Conservation (phyloP, 805 yeast species). For the Kodamaea kakaduensis region DNA sequence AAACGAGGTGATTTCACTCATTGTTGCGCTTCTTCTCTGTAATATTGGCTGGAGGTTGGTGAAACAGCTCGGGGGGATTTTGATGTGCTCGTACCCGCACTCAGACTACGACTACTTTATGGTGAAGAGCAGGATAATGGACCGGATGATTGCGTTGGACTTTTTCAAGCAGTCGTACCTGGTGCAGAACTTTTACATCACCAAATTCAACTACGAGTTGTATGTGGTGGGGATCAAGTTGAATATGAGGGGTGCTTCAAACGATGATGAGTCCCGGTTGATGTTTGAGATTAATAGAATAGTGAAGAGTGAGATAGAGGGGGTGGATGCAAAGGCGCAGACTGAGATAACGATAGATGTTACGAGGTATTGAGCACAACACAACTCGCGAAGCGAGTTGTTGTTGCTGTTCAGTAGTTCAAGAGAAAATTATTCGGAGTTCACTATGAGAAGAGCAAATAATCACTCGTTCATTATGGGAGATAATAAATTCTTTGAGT, state of each 20-base stretch:
- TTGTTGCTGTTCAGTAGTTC: too few species aligned
- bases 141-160: conserved; percentile 45
- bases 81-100: conserved; percentile 52
- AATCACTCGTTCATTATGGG: too few species aligned
- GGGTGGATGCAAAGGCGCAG: conserved; percentile 19
- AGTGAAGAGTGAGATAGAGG: conserved; percentile 31
- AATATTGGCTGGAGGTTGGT: conserved; percentile 52
- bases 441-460: too few species aligned
- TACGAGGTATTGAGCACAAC: conserved; percentile 19
- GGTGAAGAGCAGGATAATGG: conserved; percentile 39
- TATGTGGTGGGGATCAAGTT: conserved; percentile 55
- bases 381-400: too few species aligned
- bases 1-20: conserved; percentile 44
- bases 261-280: conserved; percentile 61
- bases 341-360: conserved; percentile 43
- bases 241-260: conserved; percentile 64
- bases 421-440: too few species aligned
- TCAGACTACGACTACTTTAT: conserved; percentile 35
- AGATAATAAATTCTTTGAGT: too few species aligned
- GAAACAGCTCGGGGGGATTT: conserved; percentile 46
- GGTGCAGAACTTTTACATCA: conserved; percentile 47
- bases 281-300: conserved; percentile 47
- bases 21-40: conserved; percentile 43
- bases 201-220: conserved; percentile 60
- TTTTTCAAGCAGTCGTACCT: conserved; percentile 48